Evolutionary conservation across 148 eudicot species (phyloP), one percentile per base, ranked within the genome.

Genomic region (Drosera capensis): DNA sequence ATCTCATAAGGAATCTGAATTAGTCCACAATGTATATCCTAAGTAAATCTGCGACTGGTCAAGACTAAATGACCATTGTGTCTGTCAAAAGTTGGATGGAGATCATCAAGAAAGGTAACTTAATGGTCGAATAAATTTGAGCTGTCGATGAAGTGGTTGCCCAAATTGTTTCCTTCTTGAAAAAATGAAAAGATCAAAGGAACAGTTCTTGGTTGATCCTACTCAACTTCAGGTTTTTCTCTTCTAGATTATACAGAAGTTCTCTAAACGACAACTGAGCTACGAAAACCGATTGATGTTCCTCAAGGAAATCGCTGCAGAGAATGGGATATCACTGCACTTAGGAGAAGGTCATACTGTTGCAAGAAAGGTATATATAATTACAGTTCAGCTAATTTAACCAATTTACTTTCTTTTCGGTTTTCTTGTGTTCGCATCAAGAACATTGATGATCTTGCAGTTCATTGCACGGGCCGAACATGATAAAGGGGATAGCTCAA

Each of bases 251-350:
- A 52, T 68, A 9, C 47, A 56, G 29, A 59, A 62, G 46, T 62
- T 76, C 12, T 59, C 75, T 19, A 60, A 54, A 17, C 56, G 57
- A 34, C 67, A 60, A 54, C 64, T 59, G 34, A 65, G 72, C 58
- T 23, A 59, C 57, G 78, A 72, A 52, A 66, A 37, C 31, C 56
- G 67, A 25, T 20, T 52, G 15, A 36, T 46, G 11, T 54, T 56
- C 22, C 60, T 76, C 26, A 60, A 59, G 51, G 68, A 68, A 56
- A 72, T 68, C 1, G 72, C 78, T 36, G 43, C 62, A 3, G 51
- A 65, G 36, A 59, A 65, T 16, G 75, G 71, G 34, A 62, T 65
- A 19, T 26, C 23, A 55, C 47, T 70, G 49, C 23, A 29, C 21
- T 44, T 62, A 17, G 40, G 40, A 8, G 57, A 34, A 8, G 58